Conservation (phyloP, 805 yeast genomes). For the Saccharomycopsis fibuligera region DNA sequence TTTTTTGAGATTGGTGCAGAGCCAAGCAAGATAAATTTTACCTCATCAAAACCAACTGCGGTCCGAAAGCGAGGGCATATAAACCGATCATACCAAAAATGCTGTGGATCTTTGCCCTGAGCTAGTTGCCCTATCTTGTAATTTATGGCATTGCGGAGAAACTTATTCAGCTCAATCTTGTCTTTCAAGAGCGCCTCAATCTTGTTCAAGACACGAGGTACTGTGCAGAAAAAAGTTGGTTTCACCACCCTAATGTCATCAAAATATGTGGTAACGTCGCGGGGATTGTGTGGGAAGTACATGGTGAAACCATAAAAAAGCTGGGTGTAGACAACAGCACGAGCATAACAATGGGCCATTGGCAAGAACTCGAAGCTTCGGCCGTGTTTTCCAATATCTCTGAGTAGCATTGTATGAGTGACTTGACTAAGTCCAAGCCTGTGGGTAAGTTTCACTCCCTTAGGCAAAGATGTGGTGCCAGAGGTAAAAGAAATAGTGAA, state of each 20-base stretch:
- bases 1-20: constrained; percentile 65
- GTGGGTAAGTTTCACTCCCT: constrained; percentile 59
- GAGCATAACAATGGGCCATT: constrained; percentile 5
- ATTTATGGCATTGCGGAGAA: constrained; percentile 35
- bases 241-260: constrained; percentile 27
- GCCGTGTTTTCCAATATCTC: too few relatives aligned
- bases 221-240: constrained; percentile 54
- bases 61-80: constrained; percentile 38
- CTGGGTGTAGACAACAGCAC: background rate
- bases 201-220: constrained; percentile 58
- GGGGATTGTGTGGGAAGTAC: constrained; percentile 1
- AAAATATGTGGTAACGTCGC: constrained; percentile 30
- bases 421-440: constrained; percentile 7
- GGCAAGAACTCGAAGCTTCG: constrained; percentile 3
- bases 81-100: constrained; percentile 30
- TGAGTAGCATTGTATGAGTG: too few relatives aligned
- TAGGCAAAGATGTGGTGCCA: constrained; percentile 47
- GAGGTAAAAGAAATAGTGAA: constrained; percentile 6
- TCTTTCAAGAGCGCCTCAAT: constrained; percentile 56
- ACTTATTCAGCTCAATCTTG: constrained; percentile 30
- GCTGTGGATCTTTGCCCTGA: constrained; percentile 4
- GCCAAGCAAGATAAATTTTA: constrained; percentile 41
- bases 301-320: background rate
- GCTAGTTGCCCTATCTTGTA: constrained; percentile 27
- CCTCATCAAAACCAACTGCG: constrained; percentile 43